phyloP scores from a whole-genome alignment of 176 grass and related monocot species.

The Avena insularis region DNA sequence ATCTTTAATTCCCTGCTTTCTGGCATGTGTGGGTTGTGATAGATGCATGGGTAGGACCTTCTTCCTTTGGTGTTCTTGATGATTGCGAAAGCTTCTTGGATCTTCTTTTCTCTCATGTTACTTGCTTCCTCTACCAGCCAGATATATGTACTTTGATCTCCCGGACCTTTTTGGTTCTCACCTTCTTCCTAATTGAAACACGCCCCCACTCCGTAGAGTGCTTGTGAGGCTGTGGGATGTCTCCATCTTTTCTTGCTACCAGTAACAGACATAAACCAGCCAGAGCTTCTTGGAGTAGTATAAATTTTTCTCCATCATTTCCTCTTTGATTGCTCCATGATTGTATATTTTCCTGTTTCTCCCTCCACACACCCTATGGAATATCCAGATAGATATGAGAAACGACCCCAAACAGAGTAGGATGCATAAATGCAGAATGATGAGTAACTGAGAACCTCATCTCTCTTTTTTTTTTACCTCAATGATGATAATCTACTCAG shows the following conservation, averaged over 20 bases:
- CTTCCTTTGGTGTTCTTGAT: neutral
- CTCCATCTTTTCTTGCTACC: neutral
- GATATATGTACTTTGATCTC: neutral
- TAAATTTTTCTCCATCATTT: slow-evolving; percentile 9
- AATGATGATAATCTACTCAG: neutral
- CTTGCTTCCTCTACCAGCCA: neutral
- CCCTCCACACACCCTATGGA: neutral
- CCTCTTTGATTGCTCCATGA: slow-evolving; percentile 41
- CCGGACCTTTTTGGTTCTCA: neutral
- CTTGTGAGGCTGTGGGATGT: neutral
- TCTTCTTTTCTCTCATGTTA: neutral
- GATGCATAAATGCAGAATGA: slow-evolving; percentile 6
- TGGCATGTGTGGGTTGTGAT: neutral
- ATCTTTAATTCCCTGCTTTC: neutral
- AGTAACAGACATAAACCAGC: neutral
- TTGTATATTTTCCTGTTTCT: slow-evolving; percentile 33
- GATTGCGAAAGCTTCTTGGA: neutral
- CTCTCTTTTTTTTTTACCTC: neutral
- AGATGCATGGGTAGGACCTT: neutral
- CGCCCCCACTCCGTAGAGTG: neutral
- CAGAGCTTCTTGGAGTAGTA: neutral
- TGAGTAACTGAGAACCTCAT: neutral
- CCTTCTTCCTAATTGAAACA: neutral
- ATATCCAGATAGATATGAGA: neutral
- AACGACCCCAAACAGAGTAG: neutral